phyloP scores from a whole-genome alignment of 2,329 filamentous ascomycete species.

The Camillea tinctor region DNA sequence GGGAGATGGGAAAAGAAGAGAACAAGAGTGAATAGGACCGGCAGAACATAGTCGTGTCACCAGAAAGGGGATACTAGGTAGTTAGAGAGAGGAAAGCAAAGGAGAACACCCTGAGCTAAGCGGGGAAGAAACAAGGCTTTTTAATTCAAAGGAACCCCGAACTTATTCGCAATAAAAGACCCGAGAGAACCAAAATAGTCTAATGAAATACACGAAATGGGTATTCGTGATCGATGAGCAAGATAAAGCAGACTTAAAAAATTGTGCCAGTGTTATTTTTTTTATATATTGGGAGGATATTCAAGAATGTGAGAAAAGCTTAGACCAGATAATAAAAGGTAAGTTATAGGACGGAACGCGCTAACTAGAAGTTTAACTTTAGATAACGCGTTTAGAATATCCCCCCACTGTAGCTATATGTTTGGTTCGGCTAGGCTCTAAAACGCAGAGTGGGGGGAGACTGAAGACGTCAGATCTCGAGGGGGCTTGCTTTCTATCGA shows the following conservation, averaged over 20 bases:
- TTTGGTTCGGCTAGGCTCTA: too few species aligned
- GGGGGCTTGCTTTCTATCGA: too few species aligned
- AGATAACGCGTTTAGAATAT: too few species aligned
- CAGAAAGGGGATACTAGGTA: neutral
- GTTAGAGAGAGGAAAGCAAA: neutral
- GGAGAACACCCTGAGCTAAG: too few species aligned
- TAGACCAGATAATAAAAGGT: neutral
- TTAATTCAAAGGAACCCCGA: neutral
- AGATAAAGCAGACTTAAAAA: neutral
- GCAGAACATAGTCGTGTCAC: neutral
- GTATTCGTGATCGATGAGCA: neutral
- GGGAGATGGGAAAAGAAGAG: neutral
- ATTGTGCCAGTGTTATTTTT: neutral
- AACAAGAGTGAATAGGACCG: neutral
- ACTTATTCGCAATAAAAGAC: neutral
- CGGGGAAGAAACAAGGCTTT: neutral
- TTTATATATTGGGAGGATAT: neutral
- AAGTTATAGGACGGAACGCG: neutral
- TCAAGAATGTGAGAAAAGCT: neutral
- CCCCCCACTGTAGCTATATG: too few species aligned
- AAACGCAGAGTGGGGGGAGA: too few species aligned
- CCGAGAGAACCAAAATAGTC: neutral
- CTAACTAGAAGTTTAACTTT: too few species aligned
- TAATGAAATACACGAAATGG: neutral
- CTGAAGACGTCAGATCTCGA: conserved; percentile 11